Base-by-base conservation (phyloP, 1,284 basidiomycete species). In the Mycosarcoma maydis region DNA sequence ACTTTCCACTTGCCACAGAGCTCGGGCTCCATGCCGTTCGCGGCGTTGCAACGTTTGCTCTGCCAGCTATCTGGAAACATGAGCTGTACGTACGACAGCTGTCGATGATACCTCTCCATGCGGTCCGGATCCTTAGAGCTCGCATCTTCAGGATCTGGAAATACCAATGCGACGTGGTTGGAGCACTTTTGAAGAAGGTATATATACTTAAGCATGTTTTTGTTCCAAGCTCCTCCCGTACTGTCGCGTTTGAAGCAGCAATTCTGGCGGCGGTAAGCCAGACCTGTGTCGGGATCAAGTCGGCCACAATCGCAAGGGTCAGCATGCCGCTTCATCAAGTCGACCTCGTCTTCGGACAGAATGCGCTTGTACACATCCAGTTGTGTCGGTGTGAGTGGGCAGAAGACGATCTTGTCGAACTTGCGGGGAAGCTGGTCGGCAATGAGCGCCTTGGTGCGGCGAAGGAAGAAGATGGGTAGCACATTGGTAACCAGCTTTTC, bases 401-500 rank as follows among this genome's bases (percentile, higher is more conserved):
- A 94, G 76, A 94, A 92, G 6, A 93, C 90, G n/a, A 94, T 89
- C 75, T 91, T 85, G 73, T 94, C 92, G 0, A 85, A 87, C 83
- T 94, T 94, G 66, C 85, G 84, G 0, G 92, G 92, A 13, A 94
- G 85, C 88, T 92, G 90, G 46, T 88, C 82, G 57, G 86, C 87
- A 46, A 94, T 92, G 34, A 93, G 87, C 29, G 88, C 86, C 74
- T 93, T 94, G 14, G 90, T 92, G 77, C 91, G 86, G 72, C 92
- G 84, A 32, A 92, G 82, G 82, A 92, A 92, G 80, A 89, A 90
- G 13, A 85, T 82, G 0, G 92, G 92, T 2, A 94, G 76, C 17
- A 94, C 75, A 42, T 88, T 86, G 49, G 88, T 85, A 43, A 85
- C 87, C 50, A 94, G 81, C 7, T 82, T 80, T 24, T 81, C 59